Evolutionary conservation across 2,329 filamentous ascomycete species (phyloP), one percentile per base, ranked within the genome.

Genomic region (Arthroderma sp.): DNA sequence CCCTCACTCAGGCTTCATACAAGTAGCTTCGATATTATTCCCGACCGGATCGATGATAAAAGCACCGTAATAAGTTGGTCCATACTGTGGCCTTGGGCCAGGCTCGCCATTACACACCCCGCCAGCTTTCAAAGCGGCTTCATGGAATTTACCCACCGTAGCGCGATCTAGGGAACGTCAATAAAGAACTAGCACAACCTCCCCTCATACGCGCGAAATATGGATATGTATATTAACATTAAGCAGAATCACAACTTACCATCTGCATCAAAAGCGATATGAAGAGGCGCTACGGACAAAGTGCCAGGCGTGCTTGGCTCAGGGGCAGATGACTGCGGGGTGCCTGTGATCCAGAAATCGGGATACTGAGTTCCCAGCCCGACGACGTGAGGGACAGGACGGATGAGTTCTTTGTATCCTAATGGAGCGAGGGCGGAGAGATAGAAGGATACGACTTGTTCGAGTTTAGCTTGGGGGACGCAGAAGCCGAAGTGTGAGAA

Each of bases 21-120:
- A 62, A 7, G 71, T 61, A 42, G 64, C 64, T 57, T 75, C 73
- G 38, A 74, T 65, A 50, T 75, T 75, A 51, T 75, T 75, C 0
- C 72, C 72, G 3, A 62, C 56, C 1, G 71, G 69, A 51, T 75
- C 72, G 36, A 65, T 54, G 4, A 74, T 61, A 57, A 70, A 76
- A 0, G 71, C 69, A 1, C 55, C 72, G 43, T 74, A 76, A 54
- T 75, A 75, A 4, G 60, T 60, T 9, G 63, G 53, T 38, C 63
- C 61, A 52, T 73, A 74, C 9, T 70, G 55, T 3, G 62, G 47
- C 36, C 70, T 57, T 8, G 62, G 30, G 0, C 72, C 73, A 0
- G 73, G 72, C 10, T 62, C 55, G 3, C 73, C 73, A 51, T 75
- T 74, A 51, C 68, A 66, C 30, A 60, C 65, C 2, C 60, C 72